A percentile compares a stretch with the other conserved stretches of the same genome.
Evolutionary conservation across 2,329 filamentous ascomycete species (phyloP).

Genomic region (Lasiodiplodia hormozganensis): DNA sequence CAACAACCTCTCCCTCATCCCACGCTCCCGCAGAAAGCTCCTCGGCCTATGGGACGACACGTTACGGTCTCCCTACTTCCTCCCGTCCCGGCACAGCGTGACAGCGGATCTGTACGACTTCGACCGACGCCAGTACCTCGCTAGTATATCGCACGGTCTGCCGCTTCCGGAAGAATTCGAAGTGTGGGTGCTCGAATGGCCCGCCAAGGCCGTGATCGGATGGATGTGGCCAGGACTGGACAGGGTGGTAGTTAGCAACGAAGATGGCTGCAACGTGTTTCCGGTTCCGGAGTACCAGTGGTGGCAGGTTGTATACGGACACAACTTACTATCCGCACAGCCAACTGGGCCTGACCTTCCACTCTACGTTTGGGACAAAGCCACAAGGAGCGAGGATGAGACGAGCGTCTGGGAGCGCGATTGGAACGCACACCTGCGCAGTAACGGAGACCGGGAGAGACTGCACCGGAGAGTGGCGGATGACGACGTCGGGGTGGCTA

Average conservation of each 20-base stretch:
- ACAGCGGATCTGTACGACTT: neutral
- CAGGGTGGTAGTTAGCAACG: too few species aligned
- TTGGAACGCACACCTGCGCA: rapidly evolving
- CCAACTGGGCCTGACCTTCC: too few species aligned
- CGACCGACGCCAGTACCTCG: neutral
- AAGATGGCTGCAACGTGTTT: too few species aligned
- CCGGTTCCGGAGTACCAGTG: too few species aligned
- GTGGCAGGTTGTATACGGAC: too few species aligned
- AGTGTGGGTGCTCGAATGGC: neutral
- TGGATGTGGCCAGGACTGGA: neutral
- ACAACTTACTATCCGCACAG: too few species aligned
- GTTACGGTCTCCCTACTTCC: neutral
- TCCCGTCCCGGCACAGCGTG: neutral
- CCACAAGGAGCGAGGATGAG: too few species aligned
- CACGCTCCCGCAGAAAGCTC: neutral
- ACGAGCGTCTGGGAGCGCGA: too few species aligned
- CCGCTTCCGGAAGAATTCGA: neutral
- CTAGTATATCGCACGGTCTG: neutral
- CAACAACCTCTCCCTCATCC: neutral
- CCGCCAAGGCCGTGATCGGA: neutral
- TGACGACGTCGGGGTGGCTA: too few species aligned
- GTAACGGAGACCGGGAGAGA: too few species aligned
- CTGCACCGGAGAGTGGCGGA: too few species aligned
- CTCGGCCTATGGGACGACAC: neutral
- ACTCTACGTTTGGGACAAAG: too few species aligned